A percentile compares a stretch with the other conserved stretches of the same genome.
These are phyloP conservation scores for Amyloporia xantha DNA, from an alignment of 768 basidiomycete genomes.

Conservation along the genomic window DNA sequence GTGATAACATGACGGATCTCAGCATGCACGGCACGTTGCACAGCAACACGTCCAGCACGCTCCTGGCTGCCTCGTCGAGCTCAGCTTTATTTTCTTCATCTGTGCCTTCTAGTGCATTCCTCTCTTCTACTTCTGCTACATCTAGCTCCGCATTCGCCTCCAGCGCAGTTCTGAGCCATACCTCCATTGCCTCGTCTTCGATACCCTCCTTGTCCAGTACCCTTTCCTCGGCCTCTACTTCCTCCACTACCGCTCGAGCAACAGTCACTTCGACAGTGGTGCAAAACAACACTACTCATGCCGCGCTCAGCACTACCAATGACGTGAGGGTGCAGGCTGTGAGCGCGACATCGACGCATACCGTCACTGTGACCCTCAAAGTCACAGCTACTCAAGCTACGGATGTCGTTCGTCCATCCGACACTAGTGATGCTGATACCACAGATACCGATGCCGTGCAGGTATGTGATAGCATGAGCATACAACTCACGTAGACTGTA, in stretches of 20 bases:
- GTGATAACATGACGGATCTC: constrained; percentile 14
- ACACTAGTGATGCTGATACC: not conserved
- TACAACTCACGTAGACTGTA: too few relatives aligned
- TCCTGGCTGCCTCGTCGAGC: constrained; percentile 4
- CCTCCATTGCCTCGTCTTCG: not conserved
- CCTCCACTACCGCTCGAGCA: constrained; percentile 1
- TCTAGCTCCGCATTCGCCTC: not conserved
- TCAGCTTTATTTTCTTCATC: constrained; percentile 7
- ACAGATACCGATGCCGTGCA: constrained; percentile 2
- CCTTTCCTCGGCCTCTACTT: not conserved
- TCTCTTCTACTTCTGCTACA: not conserved
- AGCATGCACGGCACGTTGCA: constrained; percentile 2
- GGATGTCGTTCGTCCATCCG: not conserved
- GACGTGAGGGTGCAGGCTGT: not conserved
- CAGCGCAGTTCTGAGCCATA: not conserved
- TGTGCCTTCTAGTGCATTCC: not conserved
- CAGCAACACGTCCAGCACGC: constrained; percentile 1
- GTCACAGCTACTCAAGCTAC: constrained; percentile 1
- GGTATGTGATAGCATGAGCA: not conserved
- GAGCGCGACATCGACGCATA: not conserved
- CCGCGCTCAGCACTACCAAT: not conserved
- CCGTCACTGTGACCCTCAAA: constrained; percentile 13
- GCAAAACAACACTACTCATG: not conserved
- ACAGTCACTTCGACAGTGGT: not conserved
- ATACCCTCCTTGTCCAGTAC: constrained; percentile 1